A percentile compares a stretch with the other conserved stretches of the same genome.
These are phyloP conservation scores for Oxytropis ochrocephala DNA, from an alignment of 306 rosid species.

Conservation along the genomic window DNA sequence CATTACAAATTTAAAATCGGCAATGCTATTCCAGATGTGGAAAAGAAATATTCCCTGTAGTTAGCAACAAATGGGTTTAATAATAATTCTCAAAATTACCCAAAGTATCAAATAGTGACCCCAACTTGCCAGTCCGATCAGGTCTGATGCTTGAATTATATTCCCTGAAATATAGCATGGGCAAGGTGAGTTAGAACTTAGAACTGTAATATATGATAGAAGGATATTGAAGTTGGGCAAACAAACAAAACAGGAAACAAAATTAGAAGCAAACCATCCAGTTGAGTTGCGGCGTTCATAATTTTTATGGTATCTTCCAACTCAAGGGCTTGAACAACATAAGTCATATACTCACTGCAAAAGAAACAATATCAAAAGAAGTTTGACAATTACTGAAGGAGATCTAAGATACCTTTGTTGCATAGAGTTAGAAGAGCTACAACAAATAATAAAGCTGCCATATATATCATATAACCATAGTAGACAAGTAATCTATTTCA, in stretches of 20 bases:
- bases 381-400: slow-evolving; percentile 11
- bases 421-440: background rate
- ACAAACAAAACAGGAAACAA: background rate
- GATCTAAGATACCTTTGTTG: slow-evolving; percentile 3
- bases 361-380: slow-evolving; percentile 29
- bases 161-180: slow-evolving; percentile 56
- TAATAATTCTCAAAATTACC: slow-evolving; percentile 44
- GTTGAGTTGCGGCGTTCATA: slow-evolving; percentile 68
- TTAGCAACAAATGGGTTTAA: background rate
- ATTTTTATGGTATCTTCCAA: slow-evolving; percentile 85
- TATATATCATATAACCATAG: background rate
- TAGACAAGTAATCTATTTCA: slow-evolving; percentile 6
- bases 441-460: background rate
- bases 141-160: slow-evolving; percentile 75
- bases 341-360: slow-evolving; percentile 87
- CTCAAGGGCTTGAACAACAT: slow-evolving; percentile 77
- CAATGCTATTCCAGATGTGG: slow-evolving; percentile 1
- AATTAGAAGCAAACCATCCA: slow-evolving; percentile 71
- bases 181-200: slow-evolving; percentile 15
- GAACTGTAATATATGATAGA: slow-evolving; percentile 9
- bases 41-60: background rate
- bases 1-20: background rate
- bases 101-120: slow-evolving; percentile 57
- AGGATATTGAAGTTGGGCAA: background rate
- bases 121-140: slow-evolving; percentile 64